Evolutionary conservation across 768 basidiomycete species (phyloP), one percentile per base, ranked within the genome.

Genomic region (Aureoboletus auriporus): DNA sequence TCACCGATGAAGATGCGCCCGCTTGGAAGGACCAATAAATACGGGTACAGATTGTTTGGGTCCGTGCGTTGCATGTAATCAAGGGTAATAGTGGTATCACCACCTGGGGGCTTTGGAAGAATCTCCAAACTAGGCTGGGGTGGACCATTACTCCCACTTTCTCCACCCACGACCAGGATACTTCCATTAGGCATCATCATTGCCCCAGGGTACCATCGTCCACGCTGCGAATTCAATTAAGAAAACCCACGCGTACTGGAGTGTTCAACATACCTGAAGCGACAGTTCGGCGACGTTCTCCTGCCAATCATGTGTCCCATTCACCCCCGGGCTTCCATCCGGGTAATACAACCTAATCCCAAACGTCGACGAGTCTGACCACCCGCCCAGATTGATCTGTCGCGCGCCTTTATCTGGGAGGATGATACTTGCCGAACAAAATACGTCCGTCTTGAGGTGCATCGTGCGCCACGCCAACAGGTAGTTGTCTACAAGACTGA

Each of bases 21-120:
- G 39, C 82, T 82, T 0, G 89, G 87, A 13, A 91, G 75, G 7
- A 89, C 74, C 46, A 83, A 64, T 30, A 90, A 67, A 72, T 86
- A 90, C 0, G 89, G 88, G 57, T 91, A 91, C 42, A 91, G 64
- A 56, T 89, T 89, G 59, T 86, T 81, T 1, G 89, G 89, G 58
- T 90, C 83, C 5, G 89, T 89, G 26, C 86, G 75, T 30, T 70
- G 61, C 29, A 90, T 69, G 71, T 79, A 89, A 50, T 84, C 82
- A 44, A 89, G 73, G 42, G 78, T 71, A 44, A 84, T 47, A 9
- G 71, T 69, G 0, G 86, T 88, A 44, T 74, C 69, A 14, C 83
- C 87, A 2, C 87, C 88, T 0, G 61, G 61, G 8, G 84, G 83
- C 27, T 71, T 80, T 1, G 88, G 88, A 5, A 90, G 70, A 44